phyloP scores from a whole-genome alignment of 2,329 filamentous ascomycete genomes.

The Pezicula carpinea region DNA sequence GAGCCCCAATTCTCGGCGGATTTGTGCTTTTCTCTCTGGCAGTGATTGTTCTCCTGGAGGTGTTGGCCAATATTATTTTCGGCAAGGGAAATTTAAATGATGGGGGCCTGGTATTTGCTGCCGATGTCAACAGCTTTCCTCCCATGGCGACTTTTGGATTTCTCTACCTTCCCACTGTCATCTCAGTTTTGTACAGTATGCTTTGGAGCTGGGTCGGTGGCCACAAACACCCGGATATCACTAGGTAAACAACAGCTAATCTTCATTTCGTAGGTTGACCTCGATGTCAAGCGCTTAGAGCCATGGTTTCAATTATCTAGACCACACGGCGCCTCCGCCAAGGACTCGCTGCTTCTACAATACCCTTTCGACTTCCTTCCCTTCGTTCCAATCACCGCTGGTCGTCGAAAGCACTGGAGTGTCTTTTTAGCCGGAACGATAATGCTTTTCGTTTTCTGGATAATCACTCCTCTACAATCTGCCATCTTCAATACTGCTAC shows the following conservation, averaged over 20 bases:
- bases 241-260: not conserved
- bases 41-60: slow-evolving; percentile 40
- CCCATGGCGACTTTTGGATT: slow-evolving; percentile 34
- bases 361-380: slow-evolving; percentile 49
- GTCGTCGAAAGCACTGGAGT: slow-evolving; percentile 42
- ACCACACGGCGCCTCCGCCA: slow-evolving; percentile 34
- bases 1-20: slow-evolving; percentile 31
- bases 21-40: slow-evolving; percentile 33
- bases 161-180: slow-evolving; percentile 47
- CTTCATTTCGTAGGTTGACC: slow-evolving; percentile 43
- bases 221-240: not conserved
- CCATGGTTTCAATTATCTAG: slow-evolving; percentile 55
- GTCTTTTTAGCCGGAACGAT: slow-evolving; percentile 43
- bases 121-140: slow-evolving; percentile 31
- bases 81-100: slow-evolving; percentile 10
- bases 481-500: slow-evolving; percentile 43
- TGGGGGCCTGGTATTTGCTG: slow-evolving; percentile 35
- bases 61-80: slow-evolving; percentile 30
- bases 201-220: slow-evolving; percentile 35
- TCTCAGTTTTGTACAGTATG: slow-evolving; percentile 51
- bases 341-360: slow-evolving; percentile 44
- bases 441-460: slow-evolving; percentile 49
- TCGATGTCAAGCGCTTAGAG: slow-evolving; percentile 54
- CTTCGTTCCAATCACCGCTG: slow-evolving; percentile 37
- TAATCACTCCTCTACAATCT: slow-evolving; percentile 49